These are phyloP conservation scores for Sordariomycetes sp. DNA, from an alignment of 2,329 filamentous ascomycete genomes.

Conservation along the genomic window DNA sequence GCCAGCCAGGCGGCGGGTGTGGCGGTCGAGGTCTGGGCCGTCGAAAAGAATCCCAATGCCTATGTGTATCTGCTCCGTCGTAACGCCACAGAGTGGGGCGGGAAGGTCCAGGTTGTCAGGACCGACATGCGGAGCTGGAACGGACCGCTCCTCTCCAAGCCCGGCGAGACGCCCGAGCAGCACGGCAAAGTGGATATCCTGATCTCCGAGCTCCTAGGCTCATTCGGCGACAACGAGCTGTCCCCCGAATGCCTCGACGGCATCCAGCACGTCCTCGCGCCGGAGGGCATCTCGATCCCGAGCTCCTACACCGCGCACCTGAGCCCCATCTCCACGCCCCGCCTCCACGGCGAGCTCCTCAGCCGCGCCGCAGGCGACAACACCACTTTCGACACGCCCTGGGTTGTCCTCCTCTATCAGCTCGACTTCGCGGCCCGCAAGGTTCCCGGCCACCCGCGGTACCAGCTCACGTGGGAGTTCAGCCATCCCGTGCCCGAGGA, in stretches of 20 bases:
- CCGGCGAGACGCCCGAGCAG: constrained; percentile 29
- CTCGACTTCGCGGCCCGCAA: constrained; percentile 65
- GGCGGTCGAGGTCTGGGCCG: constrained; percentile 74
- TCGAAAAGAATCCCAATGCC: constrained; percentile 98
- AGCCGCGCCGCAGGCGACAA: constrained; percentile 50
- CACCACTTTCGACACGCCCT: constrained; percentile 78
- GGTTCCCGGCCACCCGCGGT: constrained; percentile 46
- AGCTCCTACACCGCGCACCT: constrained; percentile 87
- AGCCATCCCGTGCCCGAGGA: constrained; percentile 57
- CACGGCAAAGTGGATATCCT: constrained; percentile 76
- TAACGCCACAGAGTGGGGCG: constrained; percentile 72
- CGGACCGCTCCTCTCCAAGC: constrained; percentile 52
- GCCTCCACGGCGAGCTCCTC: constrained; percentile 71
- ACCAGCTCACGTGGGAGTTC: constrained; percentile 75
- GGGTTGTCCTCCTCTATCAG: constrained; percentile 86
- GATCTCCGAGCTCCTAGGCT: constrained; percentile 86
- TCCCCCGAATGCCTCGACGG: constrained; percentile 95
- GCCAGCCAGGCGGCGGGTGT: constrained; percentile 71
- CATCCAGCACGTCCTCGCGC: constrained; percentile 77
- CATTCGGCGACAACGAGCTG: constrained; percentile 94
- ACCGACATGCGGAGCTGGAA: constrained; percentile 97
- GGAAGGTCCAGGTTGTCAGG: constrained; percentile 76
- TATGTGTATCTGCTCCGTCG: constrained; percentile 86
- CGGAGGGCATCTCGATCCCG: constrained; percentile 86
- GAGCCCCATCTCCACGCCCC: constrained; percentile 83